Evolutionary conservation across 2,329 filamentous ascomycete species (phyloP).

Genomic region (Botrytis galanthina): DNA sequence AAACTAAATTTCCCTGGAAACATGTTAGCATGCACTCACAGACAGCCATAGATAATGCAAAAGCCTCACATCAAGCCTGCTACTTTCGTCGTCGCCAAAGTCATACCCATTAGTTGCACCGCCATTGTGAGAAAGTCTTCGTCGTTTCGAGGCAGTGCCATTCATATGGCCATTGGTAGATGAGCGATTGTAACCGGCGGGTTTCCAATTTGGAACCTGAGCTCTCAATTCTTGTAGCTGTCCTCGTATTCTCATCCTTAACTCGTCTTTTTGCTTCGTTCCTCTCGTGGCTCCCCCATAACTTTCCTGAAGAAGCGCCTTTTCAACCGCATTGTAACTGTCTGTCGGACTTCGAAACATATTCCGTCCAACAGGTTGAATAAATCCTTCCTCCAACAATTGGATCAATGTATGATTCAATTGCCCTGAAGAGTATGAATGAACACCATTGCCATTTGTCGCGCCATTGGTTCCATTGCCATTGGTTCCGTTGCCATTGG

Average conservation of each 20-base stretch:
- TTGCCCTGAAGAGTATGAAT: constrained; percentile 40
- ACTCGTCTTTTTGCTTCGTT: constrained; percentile 64
- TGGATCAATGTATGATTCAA: constrained; percentile 44
- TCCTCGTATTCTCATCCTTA: constrained; percentile 54
- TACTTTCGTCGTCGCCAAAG: constrained; percentile 43
- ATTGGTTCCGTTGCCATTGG: constrained; percentile 39
- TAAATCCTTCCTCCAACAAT: constrained; percentile 62
- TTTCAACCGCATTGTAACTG: constrained; percentile 59
- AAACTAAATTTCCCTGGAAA: constrained; percentile 63
- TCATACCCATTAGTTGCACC: constrained; percentile 41
- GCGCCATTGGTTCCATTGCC: constrained; percentile 33
- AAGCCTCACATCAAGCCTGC: constrained; percentile 51
- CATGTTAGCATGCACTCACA: constrained; percentile 32
- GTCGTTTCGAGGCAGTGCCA: constrained; percentile 45
- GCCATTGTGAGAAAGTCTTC: constrained; percentile 53
- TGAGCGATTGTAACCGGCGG: constrained; percentile 11
- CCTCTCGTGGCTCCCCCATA: constrained; percentile 56
- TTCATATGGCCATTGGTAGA: constrained; percentile 31
- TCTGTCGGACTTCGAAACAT: constrained; percentile 63
- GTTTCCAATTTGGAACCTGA: constrained; percentile 41
- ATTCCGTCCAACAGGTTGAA: constrained; percentile 59
- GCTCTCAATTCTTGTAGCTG: constrained; percentile 52
- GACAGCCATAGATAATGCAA: constrained; percentile 21
- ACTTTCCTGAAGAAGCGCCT: constrained; percentile 55
- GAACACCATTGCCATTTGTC: constrained; percentile 20